A percentile compares a stretch with the other conserved stretches of the same genome.
These are phyloP conservation scores for Fusarium pseudocircinatum DNA, from an alignment of 2,329 filamentous ascomycete species.

Conservation along the genomic window DNA sequence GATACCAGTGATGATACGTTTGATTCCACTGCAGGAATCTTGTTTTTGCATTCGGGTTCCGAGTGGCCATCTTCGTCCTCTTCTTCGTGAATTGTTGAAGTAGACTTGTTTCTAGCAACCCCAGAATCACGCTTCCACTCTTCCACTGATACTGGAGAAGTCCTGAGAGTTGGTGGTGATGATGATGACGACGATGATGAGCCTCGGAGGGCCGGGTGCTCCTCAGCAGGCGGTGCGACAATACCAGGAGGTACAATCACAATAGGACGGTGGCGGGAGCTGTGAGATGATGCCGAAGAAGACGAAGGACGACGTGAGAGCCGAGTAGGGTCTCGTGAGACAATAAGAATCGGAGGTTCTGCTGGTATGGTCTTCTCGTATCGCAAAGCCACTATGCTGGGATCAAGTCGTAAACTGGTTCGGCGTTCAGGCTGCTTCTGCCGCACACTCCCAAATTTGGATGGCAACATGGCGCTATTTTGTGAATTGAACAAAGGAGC, in stretches of 20 bases:
- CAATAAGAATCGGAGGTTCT: slow-evolving; percentile 65
- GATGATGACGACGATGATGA: slow-evolving; percentile 25
- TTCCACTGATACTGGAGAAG: slow-evolving; percentile 45
- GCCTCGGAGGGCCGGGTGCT: slow-evolving; percentile 62
- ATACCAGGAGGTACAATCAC: slow-evolving; percentile 45
- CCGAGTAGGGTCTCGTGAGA: slow-evolving; percentile 55
- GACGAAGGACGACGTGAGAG: slow-evolving; percentile 40
- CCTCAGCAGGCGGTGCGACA: slow-evolving; percentile 58
- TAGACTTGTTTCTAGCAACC: slow-evolving; percentile 58
- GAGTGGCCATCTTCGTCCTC: slow-evolving; percentile 52
- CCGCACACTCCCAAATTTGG: slow-evolving; percentile 56
- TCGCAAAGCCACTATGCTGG: slow-evolving; percentile 62
- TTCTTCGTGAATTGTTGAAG: slow-evolving; percentile 52
- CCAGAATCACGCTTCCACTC: slow-evolving; percentile 66
- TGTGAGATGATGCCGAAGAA: slow-evolving; percentile 37
- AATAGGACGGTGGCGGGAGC: slow-evolving; percentile 42
- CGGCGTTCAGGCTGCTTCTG: slow-evolving; percentile 51
- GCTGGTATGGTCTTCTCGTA: slow-evolving; percentile 70
- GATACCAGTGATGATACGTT: slow-evolving; percentile 27
- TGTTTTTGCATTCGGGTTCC: slow-evolving; percentile 25
- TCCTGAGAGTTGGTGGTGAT: slow-evolving; percentile 34
- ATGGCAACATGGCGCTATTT: slow-evolving; percentile 48
- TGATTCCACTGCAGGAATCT: slow-evolving; percentile 21
- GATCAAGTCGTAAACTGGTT: slow-evolving; percentile 57
- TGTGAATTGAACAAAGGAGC: slow-evolving; percentile 17